Percentiles rank a stretch among this genome's conserved stretches.
Evolutionary conservation across 23 red algal genomes (phyloP).

Genomic region (Gracilaria vermiculophylla): DNA sequence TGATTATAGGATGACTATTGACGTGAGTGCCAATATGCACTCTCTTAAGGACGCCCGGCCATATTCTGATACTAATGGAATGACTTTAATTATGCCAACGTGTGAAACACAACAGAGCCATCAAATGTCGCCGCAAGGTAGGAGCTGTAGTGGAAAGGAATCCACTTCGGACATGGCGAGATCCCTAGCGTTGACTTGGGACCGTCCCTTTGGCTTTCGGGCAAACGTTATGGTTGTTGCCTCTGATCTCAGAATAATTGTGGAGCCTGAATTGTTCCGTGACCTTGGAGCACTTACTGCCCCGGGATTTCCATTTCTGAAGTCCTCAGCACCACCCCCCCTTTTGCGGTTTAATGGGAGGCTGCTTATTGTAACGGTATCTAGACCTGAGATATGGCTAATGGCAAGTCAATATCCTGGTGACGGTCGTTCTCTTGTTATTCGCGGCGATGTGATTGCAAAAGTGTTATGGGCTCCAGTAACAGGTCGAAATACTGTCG

Average conservation of each 20-base stretch:
- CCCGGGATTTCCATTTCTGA: slow-evolving; percentile 78
- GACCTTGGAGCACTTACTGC: slow-evolving; percentile 67
- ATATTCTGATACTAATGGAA: slow-evolving; percentile 19
- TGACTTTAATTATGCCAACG: slow-evolving; percentile 50
- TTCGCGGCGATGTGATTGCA: slow-evolving; percentile 73
- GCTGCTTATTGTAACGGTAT: slow-evolving; percentile 65
- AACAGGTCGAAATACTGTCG: slow-evolving; percentile 54
- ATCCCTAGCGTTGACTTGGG: slow-evolving; percentile 57
- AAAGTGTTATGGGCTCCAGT: slow-evolving; percentile 77
- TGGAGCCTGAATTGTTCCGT: slow-evolving; percentile 72
- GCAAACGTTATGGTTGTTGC: slow-evolving; percentile 76
- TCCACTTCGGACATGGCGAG: slow-evolving; percentile 3
- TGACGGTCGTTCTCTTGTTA: slow-evolving; percentile 62
- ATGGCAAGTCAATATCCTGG: slow-evolving; percentile 67
- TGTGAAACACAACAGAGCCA: background rate
- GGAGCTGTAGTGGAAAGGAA: background rate
- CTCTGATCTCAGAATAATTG: slow-evolving; percentile 69
- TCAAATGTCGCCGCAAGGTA: background rate
- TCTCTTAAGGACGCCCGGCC: slow-evolving; percentile 55
- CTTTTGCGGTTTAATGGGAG: slow-evolving; percentile 68
- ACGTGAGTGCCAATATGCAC: slow-evolving; percentile 57
- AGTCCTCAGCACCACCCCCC: slow-evolving; percentile 65
- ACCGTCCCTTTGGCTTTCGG: slow-evolving; percentile 71
- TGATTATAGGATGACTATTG: slow-evolving; percentile 77
- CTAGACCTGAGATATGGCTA: slow-evolving; percentile 76